Base-by-base conservation (phyloP, 1,139 yeast genomes). In the Candida dubliniensis region DNA sequence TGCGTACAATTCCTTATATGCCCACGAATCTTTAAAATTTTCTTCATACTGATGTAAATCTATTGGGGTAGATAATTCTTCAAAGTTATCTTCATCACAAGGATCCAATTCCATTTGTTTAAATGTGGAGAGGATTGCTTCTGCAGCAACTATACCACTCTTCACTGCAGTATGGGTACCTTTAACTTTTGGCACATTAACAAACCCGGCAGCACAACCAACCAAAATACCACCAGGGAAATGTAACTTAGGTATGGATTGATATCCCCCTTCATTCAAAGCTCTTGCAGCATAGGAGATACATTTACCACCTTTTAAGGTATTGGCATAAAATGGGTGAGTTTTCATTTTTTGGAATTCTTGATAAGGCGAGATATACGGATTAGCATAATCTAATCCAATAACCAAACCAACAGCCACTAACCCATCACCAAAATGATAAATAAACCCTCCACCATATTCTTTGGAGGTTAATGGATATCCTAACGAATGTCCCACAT, bases 121-220 rank as follows among this genome's bases (percentile, higher is more conserved):
- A 32, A 89, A 67, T 36, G 66, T 73, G n/a, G 78, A 76, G 56
- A 74, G 89, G 34, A 90, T 86, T 24, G 79, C 63, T 57, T 93
- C 98, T 1, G 98, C 99, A 2, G 98, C 99, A 27, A 93, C 68
- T 76, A 93, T 84, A 31, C 98, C 99, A 9, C 95, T 77, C 64
- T 91, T 93, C 80, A 93, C 87, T 2, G 99, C 98, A 0, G 97
- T 91, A 62, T 93, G 99, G 0, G 97, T 85, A n/a, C 99, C 99
- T 68, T 93, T 93, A 58, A 93, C 87, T 63, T 93, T 93, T 37
- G 99, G 97, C 37, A 93, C 98, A 62, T 93, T 93, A 77, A 93
- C 79, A 63, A 93, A 91, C 1, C 99, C 99, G 8, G 99, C 99
- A 43, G 95, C 72, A 50, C 96, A 95, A 29, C 99, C 99, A 34